A percentile compares a stretch with the other conserved stretches of the same genome.
Conservation (phyloP, 768 basidiomycete genomes). For the Amyloporia xantha region DNA sequence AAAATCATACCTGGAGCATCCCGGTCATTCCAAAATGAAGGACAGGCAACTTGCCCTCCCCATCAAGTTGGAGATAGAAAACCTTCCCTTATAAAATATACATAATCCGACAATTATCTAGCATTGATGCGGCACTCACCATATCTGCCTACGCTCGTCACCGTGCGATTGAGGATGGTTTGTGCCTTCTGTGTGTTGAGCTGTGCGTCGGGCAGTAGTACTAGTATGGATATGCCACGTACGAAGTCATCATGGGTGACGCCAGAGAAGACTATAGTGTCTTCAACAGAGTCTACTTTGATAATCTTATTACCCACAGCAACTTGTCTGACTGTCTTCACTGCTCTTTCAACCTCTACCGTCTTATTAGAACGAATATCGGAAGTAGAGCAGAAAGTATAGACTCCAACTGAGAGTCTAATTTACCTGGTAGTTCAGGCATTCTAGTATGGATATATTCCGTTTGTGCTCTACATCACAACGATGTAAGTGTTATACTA, state of each 20-base stretch:
- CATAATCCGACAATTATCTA: neutral
- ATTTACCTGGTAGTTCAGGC: constrained; percentile 18
- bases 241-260: constrained; percentile 58
- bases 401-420: neutral
- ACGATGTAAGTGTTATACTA: no score
- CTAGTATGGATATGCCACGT: constrained; percentile 22
- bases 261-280: constrained; percentile 57
- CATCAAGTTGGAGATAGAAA: constrained; percentile 62
- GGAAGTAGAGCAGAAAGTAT: neutral
- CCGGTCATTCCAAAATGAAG: constrained; percentile 86
- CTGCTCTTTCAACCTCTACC: constrained; percentile 75
- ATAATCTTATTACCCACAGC: constrained; percentile 48
- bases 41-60: constrained; percentile 55
- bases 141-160: constrained; percentile 45
- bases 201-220: neutral
- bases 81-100: constrained; percentile 40
- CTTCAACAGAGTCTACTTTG: constrained; percentile 51
- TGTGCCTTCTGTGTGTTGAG: constrained; percentile 37
- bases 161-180: constrained; percentile 44
- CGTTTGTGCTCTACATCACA: no score
- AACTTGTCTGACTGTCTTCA: constrained; percentile 44
- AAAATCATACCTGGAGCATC: constrained; percentile 53
- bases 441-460: constrained; percentile 4
- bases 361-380: no score
- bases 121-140: constrained; percentile 27